These are phyloP conservation scores for Populus tremula DNA, from an alignment of 345 rosid genomes.

Conservation along the genomic window DNA sequence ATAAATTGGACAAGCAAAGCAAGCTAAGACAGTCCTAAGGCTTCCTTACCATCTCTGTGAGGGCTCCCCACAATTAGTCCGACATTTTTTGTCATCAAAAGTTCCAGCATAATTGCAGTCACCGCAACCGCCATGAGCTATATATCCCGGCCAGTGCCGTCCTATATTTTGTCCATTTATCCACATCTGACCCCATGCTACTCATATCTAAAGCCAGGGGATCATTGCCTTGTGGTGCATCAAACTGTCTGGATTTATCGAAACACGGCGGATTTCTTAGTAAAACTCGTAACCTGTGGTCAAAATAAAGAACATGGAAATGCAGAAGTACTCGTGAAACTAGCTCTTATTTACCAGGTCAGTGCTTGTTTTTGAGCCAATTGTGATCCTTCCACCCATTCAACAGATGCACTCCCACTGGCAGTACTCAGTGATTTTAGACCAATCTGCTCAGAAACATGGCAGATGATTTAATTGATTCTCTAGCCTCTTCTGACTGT, in stretches of 20 bases:
- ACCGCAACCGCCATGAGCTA: conserved; percentile 22
- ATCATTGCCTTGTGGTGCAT: conserved; percentile 56
- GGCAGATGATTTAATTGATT: background rate
- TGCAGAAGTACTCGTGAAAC: background rate
- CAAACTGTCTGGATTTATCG: conserved; percentile 49
- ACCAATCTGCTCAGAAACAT: conserved; percentile 26
- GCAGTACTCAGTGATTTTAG: conserved; percentile 20
- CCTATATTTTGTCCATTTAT: conserved; percentile 85
- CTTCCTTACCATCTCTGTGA: conserved; percentile 24
- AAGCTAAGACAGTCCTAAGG: background rate
- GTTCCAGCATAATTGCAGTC: conserved; percentile 27
- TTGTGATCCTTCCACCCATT: conserved; percentile 23
- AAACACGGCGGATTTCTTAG: background rate
- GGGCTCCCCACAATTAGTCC: conserved; percentile 26
- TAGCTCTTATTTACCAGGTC: conserved; percentile 28
- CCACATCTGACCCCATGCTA: conserved; percentile 64
- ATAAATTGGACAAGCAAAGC: background rate
- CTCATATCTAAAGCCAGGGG: conserved; percentile 85
- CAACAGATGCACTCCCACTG: conserved; percentile 31
- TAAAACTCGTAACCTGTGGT: background rate
- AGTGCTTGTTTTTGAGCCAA: conserved; percentile 25
- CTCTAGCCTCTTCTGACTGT: background rate
- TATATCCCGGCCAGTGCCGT: conserved; percentile 46
- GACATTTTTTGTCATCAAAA: conserved; percentile 21
- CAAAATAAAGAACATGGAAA: background rate